Conservation (phyloP, 129 eudicot genomes). For the Logfia minima region DNA sequence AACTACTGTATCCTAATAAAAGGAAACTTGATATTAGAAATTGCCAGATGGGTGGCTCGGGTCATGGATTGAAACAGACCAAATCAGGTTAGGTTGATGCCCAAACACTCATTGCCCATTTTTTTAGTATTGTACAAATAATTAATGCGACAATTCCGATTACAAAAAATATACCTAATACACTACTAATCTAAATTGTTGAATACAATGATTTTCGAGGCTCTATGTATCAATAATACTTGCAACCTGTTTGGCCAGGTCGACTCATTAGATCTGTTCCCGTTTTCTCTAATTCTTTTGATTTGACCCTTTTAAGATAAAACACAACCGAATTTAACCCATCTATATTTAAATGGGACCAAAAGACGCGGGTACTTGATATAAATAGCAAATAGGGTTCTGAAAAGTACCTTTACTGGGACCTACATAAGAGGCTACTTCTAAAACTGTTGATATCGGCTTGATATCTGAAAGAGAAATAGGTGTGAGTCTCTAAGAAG, state of each 20-base stretch:
- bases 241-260: background rate
- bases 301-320: background rate
- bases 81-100: background rate
- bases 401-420: constrained; percentile 50
- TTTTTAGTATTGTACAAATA: background rate
- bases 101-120: background rate
- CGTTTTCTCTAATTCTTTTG: background rate
- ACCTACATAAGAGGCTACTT: constrained; percentile 43
- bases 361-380: background rate
- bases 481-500: constrained; percentile 36
- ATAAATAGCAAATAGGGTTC: background rate
- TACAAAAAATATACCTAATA: background rate
- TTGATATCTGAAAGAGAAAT: constrained; percentile 42
- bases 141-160: background rate
- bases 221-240: background rate
- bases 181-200: background rate
- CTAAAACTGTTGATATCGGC: constrained; percentile 34
- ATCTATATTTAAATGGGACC: background rate
- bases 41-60: background rate
- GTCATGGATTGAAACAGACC: background rate
- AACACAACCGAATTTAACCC: background rate
- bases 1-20: background rate
- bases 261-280: background rate
- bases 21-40: background rate
- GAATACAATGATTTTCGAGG: background rate